A percentile compares a stretch with the other conserved stretches of the same genome.
These are phyloP conservation scores for Boletus sp. DNA, from an alignment of 768 basidiomycete genomes.

Conservation along the genomic window DNA sequence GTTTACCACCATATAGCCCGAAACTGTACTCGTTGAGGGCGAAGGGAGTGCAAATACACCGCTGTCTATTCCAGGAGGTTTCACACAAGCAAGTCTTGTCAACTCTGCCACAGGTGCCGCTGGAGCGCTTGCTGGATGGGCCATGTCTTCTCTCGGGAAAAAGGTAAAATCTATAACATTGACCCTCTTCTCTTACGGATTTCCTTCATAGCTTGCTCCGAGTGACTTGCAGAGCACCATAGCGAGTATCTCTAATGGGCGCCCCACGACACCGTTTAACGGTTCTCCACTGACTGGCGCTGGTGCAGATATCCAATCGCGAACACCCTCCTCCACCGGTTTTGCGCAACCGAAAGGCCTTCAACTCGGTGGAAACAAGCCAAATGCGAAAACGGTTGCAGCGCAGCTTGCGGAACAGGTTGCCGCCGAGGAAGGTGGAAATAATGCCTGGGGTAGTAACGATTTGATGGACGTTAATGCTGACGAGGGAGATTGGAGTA, in stretches of 20 bases:
- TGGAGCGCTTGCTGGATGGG: conserved; percentile 92
- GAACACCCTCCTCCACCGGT: conserved; percentile 8
- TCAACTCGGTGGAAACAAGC: conserved; percentile 64
- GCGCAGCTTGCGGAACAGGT: conserved; percentile 61
- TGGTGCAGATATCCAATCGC: background rate
- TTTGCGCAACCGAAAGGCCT: conserved; percentile 54
- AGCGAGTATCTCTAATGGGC: conserved; percentile 37
- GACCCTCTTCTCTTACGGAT: background rate
- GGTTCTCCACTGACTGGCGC: background rate
- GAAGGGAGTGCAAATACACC: conserved; percentile 29
- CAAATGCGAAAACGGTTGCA: conserved; percentile 41
- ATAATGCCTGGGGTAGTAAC: conserved; percentile 68
- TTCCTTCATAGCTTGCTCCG: conserved; percentile 53
- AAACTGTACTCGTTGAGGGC: conserved; percentile 46
- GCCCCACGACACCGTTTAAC: conserved; percentile 41
- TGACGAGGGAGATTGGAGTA: conserved; percentile 94
- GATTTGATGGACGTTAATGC: conserved; percentile 94
- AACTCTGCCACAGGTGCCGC: conserved; percentile 91
- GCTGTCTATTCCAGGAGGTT: conserved; percentile 29
- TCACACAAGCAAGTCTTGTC: conserved; percentile 48
- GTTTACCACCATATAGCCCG: conserved; percentile 44
- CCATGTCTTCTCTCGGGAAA: conserved; percentile 85
- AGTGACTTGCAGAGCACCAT: conserved; percentile 75
- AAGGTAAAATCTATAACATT: conserved; percentile 46
- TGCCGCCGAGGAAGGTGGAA: conserved; percentile 34